Evolutionary conservation across 331 rosid genomes (phyloP).

Genomic region (Arachis monticola): DNA sequence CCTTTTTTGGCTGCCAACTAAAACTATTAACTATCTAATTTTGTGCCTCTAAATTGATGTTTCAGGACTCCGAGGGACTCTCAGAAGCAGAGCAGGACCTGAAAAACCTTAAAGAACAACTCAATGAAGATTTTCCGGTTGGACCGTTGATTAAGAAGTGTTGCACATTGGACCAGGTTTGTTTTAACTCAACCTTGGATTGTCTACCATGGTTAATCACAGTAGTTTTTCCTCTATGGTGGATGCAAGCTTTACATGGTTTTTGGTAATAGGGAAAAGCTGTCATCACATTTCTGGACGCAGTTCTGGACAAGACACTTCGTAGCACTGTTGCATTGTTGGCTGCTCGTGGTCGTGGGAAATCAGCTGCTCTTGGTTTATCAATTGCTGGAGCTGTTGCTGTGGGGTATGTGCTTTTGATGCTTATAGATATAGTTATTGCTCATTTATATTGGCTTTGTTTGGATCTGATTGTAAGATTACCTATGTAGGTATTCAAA

Average conservation of each 20-base stretch:
- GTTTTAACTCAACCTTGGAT: conserved; percentile 5
- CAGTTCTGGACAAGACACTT: conserved; percentile 80
- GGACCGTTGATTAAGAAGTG: conserved; percentile 89
- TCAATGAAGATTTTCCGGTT: conserved; percentile 77
- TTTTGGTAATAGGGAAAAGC: conserved; percentile 77
- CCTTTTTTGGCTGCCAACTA: conserved; percentile 31
- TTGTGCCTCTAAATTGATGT: conserved; percentile 38
- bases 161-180: conserved; percentile 91
- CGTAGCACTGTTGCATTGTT: conserved; percentile 80
- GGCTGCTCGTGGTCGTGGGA: conserved; percentile 99
- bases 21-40: conserved; percentile 25
- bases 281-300: conserved; percentile 76
- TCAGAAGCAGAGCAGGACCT: conserved; percentile 77
- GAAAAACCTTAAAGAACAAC: conserved; percentile 84
- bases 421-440: conserved; percentile 7
- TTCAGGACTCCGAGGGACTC: conserved; percentile 77
- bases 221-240: conserved; percentile 22
- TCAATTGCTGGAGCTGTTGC: conserved; percentile 95
- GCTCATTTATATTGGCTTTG: conserved; percentile 20
- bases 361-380: conserved; percentile 97
- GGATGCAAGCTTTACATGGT: conserved; percentile 26
- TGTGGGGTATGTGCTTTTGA: conserved; percentile 65
- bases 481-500: conserved; percentile 78
- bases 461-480: conserved; percentile 42
- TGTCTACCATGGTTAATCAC: conserved; percentile 25